Evolutionary conservation across 805 yeast genomes (phyloP), one percentile per base, ranked within the genome.

Genomic region (Kodamaea kaohsiungensis): DNA sequence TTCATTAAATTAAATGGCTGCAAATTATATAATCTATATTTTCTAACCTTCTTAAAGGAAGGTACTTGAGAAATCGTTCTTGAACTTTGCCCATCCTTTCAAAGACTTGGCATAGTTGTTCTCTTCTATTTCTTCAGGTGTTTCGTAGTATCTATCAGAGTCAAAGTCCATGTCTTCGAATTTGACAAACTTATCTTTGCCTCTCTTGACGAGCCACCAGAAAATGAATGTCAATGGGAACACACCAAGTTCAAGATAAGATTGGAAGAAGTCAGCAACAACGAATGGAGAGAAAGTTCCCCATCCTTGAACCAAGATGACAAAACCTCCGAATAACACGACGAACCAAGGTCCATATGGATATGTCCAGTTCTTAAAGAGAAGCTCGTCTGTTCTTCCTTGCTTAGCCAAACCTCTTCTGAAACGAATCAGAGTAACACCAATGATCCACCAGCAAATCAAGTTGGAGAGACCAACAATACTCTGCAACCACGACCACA

Each of bases 301-400:
- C 84, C 84, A 81, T 7, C 84, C 85, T 67, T 81, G 85, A 7
- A 80, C 78, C n/a, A 80, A 63, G 35, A 80, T 68, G 53, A 80
- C 77, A 51, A 80, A 70, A 0, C 71, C 58, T 4, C 76, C 77
- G 53, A 75, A 72, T 3, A 78, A 56, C 1, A 78, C 76, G 15
- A 74, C 73, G 56, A 78, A 69, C 69, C 75, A 78, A 9, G 82
- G 81, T 1, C 83, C 84, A 53, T 64, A 75, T 9, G 85, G 84
- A 58, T 80, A 75, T 1, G 83, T 76, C 83, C 83, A 80, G 60
- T 79, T 80, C 52, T 63, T 71, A 62, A 65, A 79, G 10, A 65
- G 60, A 27, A 80, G 64, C 54, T 76, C 75, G 56, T 78, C 65
- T 0, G 75, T 68, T 57, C 71, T 72, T 5, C 78, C 79, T 64